Conservation (phyloP, 2,329 filamentous ascomycete genomes). For the Colletotrichum tropicicola region DNA sequence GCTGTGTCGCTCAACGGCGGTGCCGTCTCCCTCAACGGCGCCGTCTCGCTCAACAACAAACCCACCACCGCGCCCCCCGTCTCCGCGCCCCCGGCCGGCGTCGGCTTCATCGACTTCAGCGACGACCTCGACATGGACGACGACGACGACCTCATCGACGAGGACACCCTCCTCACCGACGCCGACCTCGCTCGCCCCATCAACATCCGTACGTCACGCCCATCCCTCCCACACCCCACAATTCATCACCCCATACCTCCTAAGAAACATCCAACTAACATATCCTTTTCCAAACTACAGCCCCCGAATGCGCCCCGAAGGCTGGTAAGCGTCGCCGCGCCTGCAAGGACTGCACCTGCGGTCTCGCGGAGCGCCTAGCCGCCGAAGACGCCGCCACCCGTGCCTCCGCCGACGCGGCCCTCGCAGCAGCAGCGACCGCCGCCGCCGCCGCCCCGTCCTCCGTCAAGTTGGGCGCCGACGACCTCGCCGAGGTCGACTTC, state of each 20-base stretch:
- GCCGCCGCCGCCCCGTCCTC: slow-evolving; percentile 51
- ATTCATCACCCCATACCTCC: not conserved
- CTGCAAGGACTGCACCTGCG: slow-evolving; percentile 92
- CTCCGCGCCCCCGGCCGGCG: slow-evolving; percentile 56
- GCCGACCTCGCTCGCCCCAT: slow-evolving; percentile 83
- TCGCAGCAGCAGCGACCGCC: slow-evolving; percentile 76
- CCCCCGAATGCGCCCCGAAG: slow-evolving; percentile 87
- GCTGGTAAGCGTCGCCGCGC: slow-evolving; percentile 82
- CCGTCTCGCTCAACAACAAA: slow-evolving; percentile 43
- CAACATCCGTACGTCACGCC: slow-evolving; percentile 78
- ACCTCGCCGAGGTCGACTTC: slow-evolving; percentile 92
- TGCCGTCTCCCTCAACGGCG: slow-evolving; percentile 37
- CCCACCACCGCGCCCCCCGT: slow-evolving; percentile 52
- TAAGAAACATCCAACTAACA: slow-evolving; percentile 33
- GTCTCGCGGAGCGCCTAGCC: slow-evolving; percentile 76
- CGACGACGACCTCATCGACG: slow-evolving; percentile 90
- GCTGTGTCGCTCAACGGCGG: slow-evolving; percentile 38
- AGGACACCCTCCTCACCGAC: slow-evolving; percentile 85
- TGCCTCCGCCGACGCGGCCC: slow-evolving; percentile 69
- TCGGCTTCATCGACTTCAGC: slow-evolving; percentile 74
- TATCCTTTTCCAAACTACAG: slow-evolving; percentile 50
- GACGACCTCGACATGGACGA: slow-evolving; percentile 66
- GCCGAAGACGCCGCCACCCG: slow-evolving; percentile 68
- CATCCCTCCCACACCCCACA: too few relatives aligned
- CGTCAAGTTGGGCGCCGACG: slow-evolving; percentile 75